Conservation (phyloP, 208 protist species). For the Wallacemonas sp. region DNA sequence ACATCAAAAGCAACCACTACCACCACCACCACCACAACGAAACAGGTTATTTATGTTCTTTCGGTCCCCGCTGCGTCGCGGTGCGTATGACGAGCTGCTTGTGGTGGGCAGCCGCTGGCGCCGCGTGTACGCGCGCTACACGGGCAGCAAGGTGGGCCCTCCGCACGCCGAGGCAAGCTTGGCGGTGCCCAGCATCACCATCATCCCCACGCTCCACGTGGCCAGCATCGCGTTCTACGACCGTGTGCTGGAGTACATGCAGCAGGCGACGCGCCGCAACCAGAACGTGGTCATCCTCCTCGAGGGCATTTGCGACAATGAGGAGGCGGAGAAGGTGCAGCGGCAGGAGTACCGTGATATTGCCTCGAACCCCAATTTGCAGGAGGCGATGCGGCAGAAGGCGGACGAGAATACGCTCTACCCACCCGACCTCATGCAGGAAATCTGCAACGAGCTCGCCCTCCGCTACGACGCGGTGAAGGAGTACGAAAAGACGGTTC, state of each 20-base stretch:
- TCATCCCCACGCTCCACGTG: slow-evolving; percentile 88
- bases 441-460: slow-evolving; percentile 84
- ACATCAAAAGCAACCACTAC: too few species aligned
- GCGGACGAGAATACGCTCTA: slow-evolving; percentile 87
- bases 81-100: slow-evolving; percentile 75
- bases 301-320: slow-evolving; percentile 87
- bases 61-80: slow-evolving; percentile 41
- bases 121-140: slow-evolving; percentile 56
- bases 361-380: slow-evolving; percentile 39
- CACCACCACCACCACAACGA: too few species aligned
- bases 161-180: slow-evolving; percentile 41
- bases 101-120: slow-evolving; percentile 86
- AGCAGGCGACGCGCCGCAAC: slow-evolving; percentile 59
- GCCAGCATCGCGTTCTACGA: slow-evolving; percentile 87
- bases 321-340: slow-evolving; percentile 69
- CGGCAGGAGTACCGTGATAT: slow-evolving; percentile 84
- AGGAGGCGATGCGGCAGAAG: slow-evolving; percentile 58
- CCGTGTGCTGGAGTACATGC: slow-evolving; percentile 83
- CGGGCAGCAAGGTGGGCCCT: slow-evolving; percentile 26
- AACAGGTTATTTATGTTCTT: slow-evolving; percentile 37
- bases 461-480: slow-evolving; percentile 64
- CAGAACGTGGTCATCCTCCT: slow-evolving; percentile 77
- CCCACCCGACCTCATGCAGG: slow-evolving; percentile 51
- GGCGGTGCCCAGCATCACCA: slow-evolving; percentile 61
- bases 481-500: slow-evolving; percentile 47